Evolutionary conservation across 78 protist species (phyloP).

Genomic region (Ministeria vibrans): DNA sequence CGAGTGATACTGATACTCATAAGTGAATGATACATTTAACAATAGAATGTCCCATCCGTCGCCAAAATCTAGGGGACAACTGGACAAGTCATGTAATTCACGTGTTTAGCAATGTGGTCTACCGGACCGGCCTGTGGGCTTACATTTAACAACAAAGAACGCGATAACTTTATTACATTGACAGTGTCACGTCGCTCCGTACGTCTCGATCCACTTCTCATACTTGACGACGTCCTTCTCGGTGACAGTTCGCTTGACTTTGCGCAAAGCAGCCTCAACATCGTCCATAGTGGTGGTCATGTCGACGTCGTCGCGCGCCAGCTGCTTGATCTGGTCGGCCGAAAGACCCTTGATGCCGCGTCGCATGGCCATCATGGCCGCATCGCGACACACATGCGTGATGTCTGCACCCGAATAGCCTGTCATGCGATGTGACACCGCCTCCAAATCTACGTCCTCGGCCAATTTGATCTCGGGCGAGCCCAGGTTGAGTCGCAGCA

Average conservation of each 20-base stretch:
- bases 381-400: conserved; percentile 65
- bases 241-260: conserved; percentile 7
- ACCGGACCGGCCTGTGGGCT: too few relatives aligned
- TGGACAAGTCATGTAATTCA: too few relatives aligned
- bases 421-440: background rate
- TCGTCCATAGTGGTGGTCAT: conserved; percentile 36
- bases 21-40: too few relatives aligned
- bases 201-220: conserved; percentile 36
- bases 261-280: conserved; percentile 6
- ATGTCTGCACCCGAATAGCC: conserved; percentile 69
- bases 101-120: too few relatives aligned
- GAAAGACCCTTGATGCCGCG: conserved; percentile 20
- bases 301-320: conserved; percentile 22
- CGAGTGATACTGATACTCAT: too few relatives aligned
- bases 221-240: conserved; percentile 28
- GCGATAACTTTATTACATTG: too few relatives aligned
- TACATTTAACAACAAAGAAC: too few relatives aligned
- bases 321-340: conserved; percentile 21
- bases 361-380: conserved; percentile 59
- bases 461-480: conserved; percentile 5
- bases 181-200: conserved; percentile 18
- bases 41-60: too few relatives aligned
- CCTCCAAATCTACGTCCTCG: conserved; percentile 28
- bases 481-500: conserved; percentile 42
- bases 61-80: too few relatives aligned